Conservation (phyloP, 805 yeast species). For the Myxozyma geophila region DNA sequence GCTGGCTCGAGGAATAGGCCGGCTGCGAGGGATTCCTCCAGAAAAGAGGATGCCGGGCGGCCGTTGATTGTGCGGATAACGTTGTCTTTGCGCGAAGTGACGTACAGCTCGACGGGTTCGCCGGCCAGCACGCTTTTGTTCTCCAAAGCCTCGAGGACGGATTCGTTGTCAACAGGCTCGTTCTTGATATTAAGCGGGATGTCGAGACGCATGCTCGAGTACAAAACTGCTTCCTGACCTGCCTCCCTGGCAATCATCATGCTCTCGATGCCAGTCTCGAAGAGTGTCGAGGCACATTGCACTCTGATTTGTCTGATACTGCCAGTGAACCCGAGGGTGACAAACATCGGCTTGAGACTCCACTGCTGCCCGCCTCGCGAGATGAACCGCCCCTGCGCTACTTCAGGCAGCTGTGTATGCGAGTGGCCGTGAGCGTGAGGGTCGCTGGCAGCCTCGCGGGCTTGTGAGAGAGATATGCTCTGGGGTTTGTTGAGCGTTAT, state of each 20-base stretch:
- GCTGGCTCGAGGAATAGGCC: constrained; percentile 29
- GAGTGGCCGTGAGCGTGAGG: constrained; percentile 1
- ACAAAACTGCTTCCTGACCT: constrained; percentile 20
- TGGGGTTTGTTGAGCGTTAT: constrained; percentile 8
- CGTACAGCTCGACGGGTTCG: constrained; percentile 43
- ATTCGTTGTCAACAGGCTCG: constrained; percentile 6
- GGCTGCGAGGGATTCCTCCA: constrained; percentile 47
- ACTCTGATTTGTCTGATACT: constrained; percentile 10
- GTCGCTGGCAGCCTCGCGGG: neutral
- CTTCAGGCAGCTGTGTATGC: neutral
- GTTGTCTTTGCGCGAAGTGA: constrained; percentile 61
- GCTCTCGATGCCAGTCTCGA: constrained; percentile 33
- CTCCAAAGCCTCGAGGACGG: constrained; percentile 24
- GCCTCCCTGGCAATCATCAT: constrained; percentile 16
- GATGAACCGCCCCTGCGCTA: constrained; percentile 27
- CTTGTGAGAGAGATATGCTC: neutral
- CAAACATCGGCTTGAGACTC: constrained; percentile 16
- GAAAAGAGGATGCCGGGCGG: constrained; percentile 59
- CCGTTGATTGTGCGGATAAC: constrained; percentile 61
- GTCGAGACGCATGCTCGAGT: constrained; percentile 18
- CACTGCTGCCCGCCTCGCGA: constrained; percentile 32
- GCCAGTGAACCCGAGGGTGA: constrained; percentile 17
- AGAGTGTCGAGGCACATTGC: constrained; percentile 32
- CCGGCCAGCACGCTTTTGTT: constrained; percentile 1
- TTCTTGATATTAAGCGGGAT: constrained; percentile 25